Percentiles rank a stretch among this genome's conserved stretches.
These are phyloP conservation scores for Allium sativum DNA, from an alignment of 106 monocot species.

Conservation along the genomic window DNA sequence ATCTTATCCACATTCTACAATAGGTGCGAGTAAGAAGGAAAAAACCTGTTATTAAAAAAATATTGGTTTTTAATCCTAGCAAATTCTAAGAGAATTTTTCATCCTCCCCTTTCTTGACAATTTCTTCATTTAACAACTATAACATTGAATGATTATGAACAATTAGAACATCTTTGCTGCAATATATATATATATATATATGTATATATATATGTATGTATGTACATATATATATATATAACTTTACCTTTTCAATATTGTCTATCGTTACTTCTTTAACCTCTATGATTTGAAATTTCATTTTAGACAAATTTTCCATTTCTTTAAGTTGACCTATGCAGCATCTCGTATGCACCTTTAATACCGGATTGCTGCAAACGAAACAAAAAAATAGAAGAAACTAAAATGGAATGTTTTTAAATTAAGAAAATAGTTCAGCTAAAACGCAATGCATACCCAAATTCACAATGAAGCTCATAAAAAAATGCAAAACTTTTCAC, in stretches of 20 bases:
- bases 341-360: slow-evolving; percentile 90
- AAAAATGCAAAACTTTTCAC: slow-evolving; percentile 82
- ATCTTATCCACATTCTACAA: too few species aligned
- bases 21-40: too few species aligned
- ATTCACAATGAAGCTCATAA: slow-evolving; percentile 84
- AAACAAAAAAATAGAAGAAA: neutral
- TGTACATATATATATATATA: too few species aligned
- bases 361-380: slow-evolving; percentile 41
- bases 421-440: neutral
- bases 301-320: slow-evolving; percentile 78
- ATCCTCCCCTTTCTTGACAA: too few species aligned
- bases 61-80: too few species aligned
- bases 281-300: slow-evolving; percentile 83
- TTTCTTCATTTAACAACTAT: too few species aligned
- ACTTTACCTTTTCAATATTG: slow-evolving; percentile 97
- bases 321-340: slow-evolving; percentile 86
- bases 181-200: neutral
- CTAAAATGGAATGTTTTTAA: neutral
- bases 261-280: slow-evolving; percentile 99
- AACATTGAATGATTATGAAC: too few species aligned
- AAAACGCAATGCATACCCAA: slow-evolving; percentile 45
- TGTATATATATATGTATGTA: too few species aligned
- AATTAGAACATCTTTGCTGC: too few species aligned
- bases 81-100: too few species aligned
- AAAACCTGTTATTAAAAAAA: too few species aligned